Evolutionary conservation across 208 protist genomes (phyloP), one percentile per base, ranked within the genome.

Genomic region (Crithidia acanthocephali): DNA sequence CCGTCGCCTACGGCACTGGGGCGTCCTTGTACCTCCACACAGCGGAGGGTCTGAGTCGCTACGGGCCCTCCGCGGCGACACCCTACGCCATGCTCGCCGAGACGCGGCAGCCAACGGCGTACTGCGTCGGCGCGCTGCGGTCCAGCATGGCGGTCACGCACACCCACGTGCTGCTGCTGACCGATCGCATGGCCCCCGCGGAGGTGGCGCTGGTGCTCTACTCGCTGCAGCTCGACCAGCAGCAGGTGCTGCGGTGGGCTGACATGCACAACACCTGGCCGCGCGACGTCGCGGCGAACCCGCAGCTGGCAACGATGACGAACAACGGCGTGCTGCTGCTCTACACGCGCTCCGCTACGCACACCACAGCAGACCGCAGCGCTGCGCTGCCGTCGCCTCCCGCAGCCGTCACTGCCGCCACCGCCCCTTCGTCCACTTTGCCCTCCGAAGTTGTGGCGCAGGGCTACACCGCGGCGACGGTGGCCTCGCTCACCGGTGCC

Each of bases 131-230:
- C 25, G 83, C 82, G n/a, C 56, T 59, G 28, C 56, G 66, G 18
- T 94, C 92, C 18, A 96, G 86, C 61, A 59, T 96, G 72, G 92
- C 84, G 10, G 80, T 85, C 53, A 82, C 71, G 22, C 58, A 77
- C 59, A 74, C 56, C 16, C 79, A 68, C 35, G 74, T 94, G 25
- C 60, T 96, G 56, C 80, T 96, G 30, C 59, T 90, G 5, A 96
- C 92, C 0, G 80, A 96, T 74, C 73, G 76, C 50, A 96, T 96
- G 92, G 30, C 63, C 1, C 18, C 74, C 9, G 78, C 72, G 32
- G 83, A 83, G 9, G 57, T 91, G 45, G 88, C 84, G 10, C 66
- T 94, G 45, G 83, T 94, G 10, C 56, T 80, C 8, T 96, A 93
- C 70, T 82, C 60, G 22, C 60, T 84, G 9, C 63, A 79, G 22